These are phyloP conservation scores for Coniochaeta prunicola DNA, from an alignment of 2,329 filamentous ascomycete species.

Conservation along the genomic window DNA sequence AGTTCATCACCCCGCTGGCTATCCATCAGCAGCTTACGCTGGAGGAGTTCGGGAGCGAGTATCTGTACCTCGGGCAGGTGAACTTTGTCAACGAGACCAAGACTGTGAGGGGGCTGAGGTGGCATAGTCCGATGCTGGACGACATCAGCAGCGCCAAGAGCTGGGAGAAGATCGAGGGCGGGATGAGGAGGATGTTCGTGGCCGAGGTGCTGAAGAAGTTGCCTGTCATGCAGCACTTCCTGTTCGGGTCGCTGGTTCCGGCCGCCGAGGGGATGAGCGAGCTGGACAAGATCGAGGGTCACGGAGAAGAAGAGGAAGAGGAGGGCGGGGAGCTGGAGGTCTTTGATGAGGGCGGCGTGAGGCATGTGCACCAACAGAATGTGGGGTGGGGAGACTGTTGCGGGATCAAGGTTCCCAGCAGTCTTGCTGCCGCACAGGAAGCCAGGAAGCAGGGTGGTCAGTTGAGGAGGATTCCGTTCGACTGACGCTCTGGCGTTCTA, in stretches of 20 bases:
- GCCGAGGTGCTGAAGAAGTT: constrained; percentile 88
- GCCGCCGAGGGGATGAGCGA: constrained; percentile 76
- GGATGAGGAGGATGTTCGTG: constrained; percentile 96
- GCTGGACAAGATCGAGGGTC: constrained; percentile 32
- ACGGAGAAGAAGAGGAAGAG: constrained; percentile 43
- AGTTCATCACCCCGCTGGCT: constrained; percentile 66
- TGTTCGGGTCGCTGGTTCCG: constrained; percentile 82
- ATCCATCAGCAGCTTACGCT: constrained; percentile 86
- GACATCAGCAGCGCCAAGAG: constrained; percentile 87
- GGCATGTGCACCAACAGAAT: constrained; percentile 62
- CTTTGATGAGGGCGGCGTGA: constrained; percentile 53
- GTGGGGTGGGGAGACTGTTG: constrained; percentile 89
- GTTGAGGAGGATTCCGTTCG: constrained; percentile 74
- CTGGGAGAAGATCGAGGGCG: constrained; percentile 88
- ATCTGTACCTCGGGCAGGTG: constrained; percentile 87
- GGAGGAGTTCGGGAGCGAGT: constrained; percentile 79
- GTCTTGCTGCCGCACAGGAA: constrained; percentile 83
- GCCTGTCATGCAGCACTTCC: constrained; percentile 97
- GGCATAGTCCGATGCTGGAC: constrained; percentile 98
- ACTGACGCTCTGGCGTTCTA: constrained; percentile 36
- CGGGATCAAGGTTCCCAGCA: constrained; percentile 94
- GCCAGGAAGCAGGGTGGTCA: constrained; percentile 62
- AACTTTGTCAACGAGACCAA: constrained; percentile 94
- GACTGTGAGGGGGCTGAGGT: constrained; percentile 86
- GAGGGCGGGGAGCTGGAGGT: constrained; percentile 53